Conservation (phyloP, 2,329 filamentous ascomycete species). For the Neofusicoccum umdonicola region DNA sequence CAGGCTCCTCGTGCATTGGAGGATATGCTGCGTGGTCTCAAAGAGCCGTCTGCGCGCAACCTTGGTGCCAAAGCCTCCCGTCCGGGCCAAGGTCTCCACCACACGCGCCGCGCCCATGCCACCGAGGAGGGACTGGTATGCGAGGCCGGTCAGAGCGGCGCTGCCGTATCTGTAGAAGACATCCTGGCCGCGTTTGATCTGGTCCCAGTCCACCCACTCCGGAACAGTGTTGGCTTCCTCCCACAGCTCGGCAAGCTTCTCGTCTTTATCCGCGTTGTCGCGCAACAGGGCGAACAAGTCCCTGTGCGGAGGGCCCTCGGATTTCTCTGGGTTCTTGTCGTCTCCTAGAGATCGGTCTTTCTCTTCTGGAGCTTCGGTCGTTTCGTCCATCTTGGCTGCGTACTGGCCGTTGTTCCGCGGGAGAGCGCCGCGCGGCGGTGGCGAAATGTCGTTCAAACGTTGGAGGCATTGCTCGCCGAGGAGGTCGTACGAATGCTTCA, state of each 20-base stretch:
- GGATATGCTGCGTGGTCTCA: conserved; percentile 73
- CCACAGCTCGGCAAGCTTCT: conserved; percentile 61
- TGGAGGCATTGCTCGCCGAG: conserved; percentile 66
- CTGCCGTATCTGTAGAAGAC: conserved; percentile 76
- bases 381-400: conserved; percentile 27
- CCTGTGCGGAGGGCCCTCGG: conserved; percentile 39
- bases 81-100: conserved; percentile 70
- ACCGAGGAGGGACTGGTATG: conserved; percentile 65
- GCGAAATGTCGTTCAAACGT: conserved; percentile 61
- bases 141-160: conserved; percentile 61
- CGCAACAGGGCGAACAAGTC: conserved; percentile 65
- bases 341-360: conserved; percentile 13
- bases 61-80: conserved; percentile 69
- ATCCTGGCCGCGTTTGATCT: conserved; percentile 71
- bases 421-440: conserved; percentile 40
- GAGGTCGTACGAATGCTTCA: conserved; percentile 67
- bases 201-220: conserved; percentile 74
- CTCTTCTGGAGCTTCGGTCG: conserved; percentile 21
- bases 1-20: conserved; percentile 66
- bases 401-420: conserved; percentile 38
- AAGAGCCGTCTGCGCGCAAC: conserved; percentile 65
- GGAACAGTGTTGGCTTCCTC: conserved; percentile 64
- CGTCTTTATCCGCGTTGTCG: conserved; percentile 57
- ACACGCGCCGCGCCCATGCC: conserved; percentile 72
- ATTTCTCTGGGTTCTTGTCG: conserved; percentile 6